A percentile compares a stretch with the other conserved stretches of the same genome.
These are phyloP conservation scores for Daldinia caldariorum DNA, from an alignment of 495 filamentous ascomycete species.

Conservation along the genomic window DNA sequence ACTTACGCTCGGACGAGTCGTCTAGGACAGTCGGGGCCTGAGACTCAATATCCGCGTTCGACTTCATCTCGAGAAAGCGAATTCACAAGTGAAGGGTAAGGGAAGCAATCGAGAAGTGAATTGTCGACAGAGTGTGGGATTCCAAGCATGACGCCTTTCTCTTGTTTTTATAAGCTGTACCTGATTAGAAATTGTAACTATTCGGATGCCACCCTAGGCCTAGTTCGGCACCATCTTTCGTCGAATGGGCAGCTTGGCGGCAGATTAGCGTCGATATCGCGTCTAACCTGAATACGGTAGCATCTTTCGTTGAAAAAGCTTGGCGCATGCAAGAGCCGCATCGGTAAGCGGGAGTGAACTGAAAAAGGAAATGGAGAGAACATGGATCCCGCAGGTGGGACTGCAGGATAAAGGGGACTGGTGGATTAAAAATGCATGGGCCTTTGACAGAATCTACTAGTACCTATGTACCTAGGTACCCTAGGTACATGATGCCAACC, in stretches of 20 bases:
- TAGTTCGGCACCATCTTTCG: conserved; percentile 33
- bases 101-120: neutral
- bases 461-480: neutral
- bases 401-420: neutral
- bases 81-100: neutral
- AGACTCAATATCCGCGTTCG: conserved; percentile 18
- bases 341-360: neutral
- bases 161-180: conserved; percentile 4
- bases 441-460: neutral
- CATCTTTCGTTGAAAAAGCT: neutral
- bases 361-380: no score
- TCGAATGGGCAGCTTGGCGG: neutral
- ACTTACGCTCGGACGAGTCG: conserved; percentile 12
- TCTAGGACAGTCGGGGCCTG: conserved; percentile 12
- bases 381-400: neutral
- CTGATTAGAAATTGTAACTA: conserved; percentile 4
- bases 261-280: neutral
- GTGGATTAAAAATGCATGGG: neutral
- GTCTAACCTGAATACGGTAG: neutral
- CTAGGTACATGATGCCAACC: no score
- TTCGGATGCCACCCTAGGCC: conserved; percentile 8
- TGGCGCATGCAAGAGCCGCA: neutral
- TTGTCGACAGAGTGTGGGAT: conserved; percentile 1
- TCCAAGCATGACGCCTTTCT: neutral
- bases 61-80: conserved; percentile 7